Conservation (phyloP, 2,329 filamentous ascomycete species). For the Macrophomina pseudophaseolina region DNA sequence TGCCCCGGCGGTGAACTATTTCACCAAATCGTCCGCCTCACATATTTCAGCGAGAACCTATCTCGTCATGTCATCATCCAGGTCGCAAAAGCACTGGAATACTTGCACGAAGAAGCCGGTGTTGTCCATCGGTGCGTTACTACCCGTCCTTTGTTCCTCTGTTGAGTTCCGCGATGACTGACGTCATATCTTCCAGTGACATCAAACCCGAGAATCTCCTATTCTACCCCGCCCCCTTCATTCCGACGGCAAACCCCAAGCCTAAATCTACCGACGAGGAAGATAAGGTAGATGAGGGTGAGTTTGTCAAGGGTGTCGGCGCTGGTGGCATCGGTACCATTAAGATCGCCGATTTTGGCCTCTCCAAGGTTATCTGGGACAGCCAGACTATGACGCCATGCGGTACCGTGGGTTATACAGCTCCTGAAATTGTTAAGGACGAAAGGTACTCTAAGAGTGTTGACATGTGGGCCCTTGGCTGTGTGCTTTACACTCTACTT, state of each 20-base stretch:
- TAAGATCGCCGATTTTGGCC: constrained; percentile 97
- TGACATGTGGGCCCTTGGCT: constrained; percentile 98
- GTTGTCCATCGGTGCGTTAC: constrained; percentile 91
- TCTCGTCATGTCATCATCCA: constrained; percentile 93
- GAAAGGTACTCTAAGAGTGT: constrained; percentile 98
- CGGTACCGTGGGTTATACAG: constrained; percentile 96
- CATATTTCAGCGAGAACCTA: constrained; percentile 96
- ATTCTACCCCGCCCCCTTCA: constrained; percentile 83
- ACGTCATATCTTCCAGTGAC: constrained; percentile 65
- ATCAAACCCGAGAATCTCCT: constrained; percentile 98
- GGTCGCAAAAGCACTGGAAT: constrained; percentile 92
- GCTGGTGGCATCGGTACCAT: constrained; percentile 90
- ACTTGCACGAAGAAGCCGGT: constrained; percentile 91
- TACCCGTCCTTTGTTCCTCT: background rate
- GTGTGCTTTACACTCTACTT: constrained; percentile 93
- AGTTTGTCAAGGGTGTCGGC: constrained; percentile 82
- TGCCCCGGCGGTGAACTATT: constrained; percentile 96
- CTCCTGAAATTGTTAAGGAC: constrained; percentile 98
- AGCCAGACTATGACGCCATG: constrained; percentile 99
- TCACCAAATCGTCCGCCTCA: constrained; percentile 96
- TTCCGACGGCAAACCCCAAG: constrained; percentile 80
- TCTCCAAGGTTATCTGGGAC: constrained; percentile 98
- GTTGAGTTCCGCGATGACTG: constrained; percentile 33
- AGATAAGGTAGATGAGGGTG: constrained; percentile 95
- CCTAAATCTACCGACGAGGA: constrained; percentile 87